A percentile compares a stretch with the other conserved stretches of the same genome.
phyloP scores from a whole-genome alignment of 169 alveolate species.

The Plasmodium gonderi region DNA sequence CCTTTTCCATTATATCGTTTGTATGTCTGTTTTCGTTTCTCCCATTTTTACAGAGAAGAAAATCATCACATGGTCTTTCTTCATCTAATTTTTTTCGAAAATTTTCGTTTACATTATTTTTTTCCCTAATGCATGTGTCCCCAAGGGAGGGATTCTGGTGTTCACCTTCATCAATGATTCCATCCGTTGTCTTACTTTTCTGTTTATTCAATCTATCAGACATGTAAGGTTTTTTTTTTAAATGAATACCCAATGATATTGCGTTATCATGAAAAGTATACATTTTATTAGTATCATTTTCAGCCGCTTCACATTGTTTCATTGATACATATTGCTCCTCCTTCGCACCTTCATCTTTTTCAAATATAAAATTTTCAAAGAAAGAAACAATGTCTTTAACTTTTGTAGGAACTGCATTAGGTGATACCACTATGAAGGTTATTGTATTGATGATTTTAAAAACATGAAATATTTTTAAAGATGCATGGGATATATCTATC shows the following conservation, averaged over 20 bases:
- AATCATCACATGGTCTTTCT: background rate
- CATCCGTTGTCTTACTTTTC: background rate
- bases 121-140: background rate
- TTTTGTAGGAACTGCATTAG: constrained; percentile 22
- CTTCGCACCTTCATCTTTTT: background rate
- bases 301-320: background rate
- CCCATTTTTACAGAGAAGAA: background rate
- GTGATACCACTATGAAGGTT: constrained; percentile 30
- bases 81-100: background rate
- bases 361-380: constrained; percentile 31
- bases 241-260: background rate
- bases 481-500: constrained; percentile 22
- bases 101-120: background rate
- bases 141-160: background rate
- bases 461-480: constrained; percentile 35
- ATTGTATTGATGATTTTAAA: constrained; percentile 47
- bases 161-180: background rate
- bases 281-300: background rate
- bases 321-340: background rate
- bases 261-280: background rate
- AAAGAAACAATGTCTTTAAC: constrained; percentile 19
- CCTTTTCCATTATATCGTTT: constrained; percentile 30
- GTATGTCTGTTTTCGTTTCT: background rate
- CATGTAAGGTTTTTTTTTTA: background rate
- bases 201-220: background rate